Percentiles rank a stretch among this genome's conserved stretches.
Conservation (phyloP, 352 stramenopile species). For the Phytophthora palmivora region DNA sequence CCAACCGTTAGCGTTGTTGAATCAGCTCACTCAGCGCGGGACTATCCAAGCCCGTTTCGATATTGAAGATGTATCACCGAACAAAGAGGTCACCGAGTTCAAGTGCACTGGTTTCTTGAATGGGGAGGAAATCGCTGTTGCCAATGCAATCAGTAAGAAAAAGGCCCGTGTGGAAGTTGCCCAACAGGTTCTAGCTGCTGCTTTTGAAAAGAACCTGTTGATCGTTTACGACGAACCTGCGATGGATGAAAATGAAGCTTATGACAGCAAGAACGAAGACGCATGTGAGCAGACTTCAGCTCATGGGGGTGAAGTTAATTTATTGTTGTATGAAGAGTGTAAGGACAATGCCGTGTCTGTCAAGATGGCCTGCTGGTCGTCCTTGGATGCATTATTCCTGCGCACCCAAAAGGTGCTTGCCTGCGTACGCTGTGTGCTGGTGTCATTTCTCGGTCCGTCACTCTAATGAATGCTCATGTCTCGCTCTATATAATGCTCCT, state of each 20-base stretch:
- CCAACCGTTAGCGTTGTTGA: slow-evolving; percentile 54
- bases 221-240: slow-evolving; percentile 43
- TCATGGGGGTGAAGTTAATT: slow-evolving; percentile 30
- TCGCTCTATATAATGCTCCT: slow-evolving; percentile 39
- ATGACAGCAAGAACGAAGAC: slow-evolving; percentile 33
- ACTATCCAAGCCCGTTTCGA: slow-evolving; percentile 53
- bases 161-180: slow-evolving; percentile 79
- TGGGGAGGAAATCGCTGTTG: slow-evolving; percentile 39
- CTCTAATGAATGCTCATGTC: slow-evolving; percentile 34
- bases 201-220: slow-evolving; percentile 63
- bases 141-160: slow-evolving; percentile 75
- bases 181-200: slow-evolving; percentile 74
- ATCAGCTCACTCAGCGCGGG: slow-evolving; percentile 59
- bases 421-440: slow-evolving; percentile 4
- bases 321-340: slow-evolving; percentile 26
- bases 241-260: slow-evolving; percentile 39
- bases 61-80: slow-evolving; percentile 56
- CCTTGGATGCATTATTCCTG: slow-evolving; percentile 6
- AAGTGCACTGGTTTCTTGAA: slow-evolving; percentile 63
- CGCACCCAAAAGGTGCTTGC: slow-evolving; percentile 7
- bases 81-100: slow-evolving; percentile 51
- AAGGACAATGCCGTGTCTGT: slow-evolving; percentile 9
- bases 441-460: slow-evolving; percentile 17
- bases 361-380: not conserved
- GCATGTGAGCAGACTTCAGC: slow-evolving; percentile 15